Percentiles rank a stretch among this genome's conserved stretches.
Conservation (phyloP, 1,284 basidiomycete species). For the Malassezia dermatis region DNA sequence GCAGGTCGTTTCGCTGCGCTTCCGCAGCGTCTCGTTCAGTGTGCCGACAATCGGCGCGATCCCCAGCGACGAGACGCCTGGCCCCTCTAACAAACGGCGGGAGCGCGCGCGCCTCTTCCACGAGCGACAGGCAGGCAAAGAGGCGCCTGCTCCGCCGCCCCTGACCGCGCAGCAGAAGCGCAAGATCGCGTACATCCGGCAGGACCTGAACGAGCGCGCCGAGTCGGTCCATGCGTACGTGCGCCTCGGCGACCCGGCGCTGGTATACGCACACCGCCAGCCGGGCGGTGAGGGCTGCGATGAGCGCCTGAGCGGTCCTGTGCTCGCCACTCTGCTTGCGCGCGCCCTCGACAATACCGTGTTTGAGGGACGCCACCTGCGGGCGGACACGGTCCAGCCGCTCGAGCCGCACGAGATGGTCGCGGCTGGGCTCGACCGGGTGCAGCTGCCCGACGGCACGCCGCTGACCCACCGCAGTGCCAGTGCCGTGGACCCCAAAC, state of each 20-base stretch:
- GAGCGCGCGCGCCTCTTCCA: constrained; percentile 59
- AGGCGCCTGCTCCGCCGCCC: constrained; percentile 48
- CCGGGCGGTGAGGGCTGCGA: constrained; percentile 7
- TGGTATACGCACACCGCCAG: constrained; percentile 10
- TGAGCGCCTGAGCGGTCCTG: constrained; percentile 37
- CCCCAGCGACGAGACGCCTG: constrained; percentile 10
- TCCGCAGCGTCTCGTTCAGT: constrained; percentile 46
- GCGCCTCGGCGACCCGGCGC: constrained; percentile 29
- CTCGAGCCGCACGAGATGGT: constrained; percentile 32
- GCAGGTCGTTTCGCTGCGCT: constrained; percentile 36
- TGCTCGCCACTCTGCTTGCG: constrained; percentile 60
- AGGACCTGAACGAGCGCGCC: constrained; percentile 53
- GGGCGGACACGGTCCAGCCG: constrained; percentile 35
- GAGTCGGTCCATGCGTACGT: constrained; percentile 42
- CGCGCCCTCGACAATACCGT: constrained; percentile 60
- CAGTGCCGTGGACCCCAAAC: constrained; percentile 51
- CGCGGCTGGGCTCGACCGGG: constrained; percentile 32
- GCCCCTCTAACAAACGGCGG: constrained; percentile 45
- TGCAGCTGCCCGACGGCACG: constrained; percentile 25
- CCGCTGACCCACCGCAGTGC: constrained; percentile 20
- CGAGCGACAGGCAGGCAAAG: constrained; percentile 47
- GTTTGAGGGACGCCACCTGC: constrained; percentile 58
- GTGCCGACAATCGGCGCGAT: constrained; percentile 38
- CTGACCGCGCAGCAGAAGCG: constrained; percentile 79
- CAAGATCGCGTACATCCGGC: constrained; percentile 85